phyloP scores from a whole-genome alignment of 1,284 basidiomycete genomes.

The Trametes polyzona region DNA sequence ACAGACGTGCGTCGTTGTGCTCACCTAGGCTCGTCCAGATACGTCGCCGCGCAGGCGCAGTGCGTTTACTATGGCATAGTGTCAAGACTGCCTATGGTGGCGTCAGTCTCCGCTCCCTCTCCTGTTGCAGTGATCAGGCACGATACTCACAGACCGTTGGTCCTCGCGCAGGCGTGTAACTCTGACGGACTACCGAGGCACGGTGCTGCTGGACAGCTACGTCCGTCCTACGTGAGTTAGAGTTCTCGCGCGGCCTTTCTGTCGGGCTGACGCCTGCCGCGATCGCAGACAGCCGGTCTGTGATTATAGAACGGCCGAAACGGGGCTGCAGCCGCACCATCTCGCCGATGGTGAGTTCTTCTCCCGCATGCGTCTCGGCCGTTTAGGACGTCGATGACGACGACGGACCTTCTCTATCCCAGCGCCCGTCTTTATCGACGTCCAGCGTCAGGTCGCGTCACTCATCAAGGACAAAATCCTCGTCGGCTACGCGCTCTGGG shows the following conservation, averaged over 20 bases:
- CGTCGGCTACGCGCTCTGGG: conserved; percentile 59
- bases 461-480: conserved; percentile 53
- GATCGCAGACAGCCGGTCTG: conserved; percentile 46
- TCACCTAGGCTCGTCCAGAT: conserved; percentile 35
- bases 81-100: conserved; percentile 51
- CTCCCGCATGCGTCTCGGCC: background rate
- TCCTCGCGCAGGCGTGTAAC: conserved; percentile 39
- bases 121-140: background rate
- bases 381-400: conserved; percentile 1
- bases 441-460: conserved; percentile 48
- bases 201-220: conserved; percentile 52
- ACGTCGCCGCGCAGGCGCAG: conserved; percentile 50
- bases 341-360: conserved; percentile 44
- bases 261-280: conserved; percentile 5
- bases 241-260: conserved; percentile 3
- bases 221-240: conserved; percentile 57
- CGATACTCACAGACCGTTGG: conserved; percentile 35
- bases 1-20: background rate
- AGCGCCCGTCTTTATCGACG: conserved; percentile 54
- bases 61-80: conserved; percentile 46
- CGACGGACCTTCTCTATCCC: background rate
- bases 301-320: conserved; percentile 52
- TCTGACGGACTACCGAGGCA: conserved; percentile 53
- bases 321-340: conserved; percentile 47
- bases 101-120: conserved; percentile 42